Evolutionary conservation across 2,329 filamentous ascomycete genomes (phyloP), one percentile per base, ranked within the genome.

Genomic region (Alternaria rosae): DNA sequence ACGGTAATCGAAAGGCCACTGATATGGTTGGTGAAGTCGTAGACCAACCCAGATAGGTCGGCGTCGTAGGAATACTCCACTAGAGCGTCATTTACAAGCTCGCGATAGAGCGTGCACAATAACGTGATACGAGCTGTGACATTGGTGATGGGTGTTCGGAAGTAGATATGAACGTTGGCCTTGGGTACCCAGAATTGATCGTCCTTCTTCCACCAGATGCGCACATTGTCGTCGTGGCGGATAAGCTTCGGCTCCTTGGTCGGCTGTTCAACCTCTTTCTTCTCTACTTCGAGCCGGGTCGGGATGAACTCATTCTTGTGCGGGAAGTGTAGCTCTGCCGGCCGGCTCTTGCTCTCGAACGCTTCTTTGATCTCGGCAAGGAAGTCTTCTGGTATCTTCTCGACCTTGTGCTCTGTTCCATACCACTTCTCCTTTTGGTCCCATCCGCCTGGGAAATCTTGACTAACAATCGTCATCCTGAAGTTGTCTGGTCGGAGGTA

Each of bases 161-260:
- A 85, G 69, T 90, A 92, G 66, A 97, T 88, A 67, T 93, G 87
- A 17, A 98, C 83, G 61, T 93, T 95, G 4, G 92, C 95, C 79
- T 97, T 97, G 9, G 95, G 95, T 10, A 98, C 95, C 94, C 94
- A 98, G 80, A 98, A 99, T 0, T 90, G 93, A 71, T 99, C 95
- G 73, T 99, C 95, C 81, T 98, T 98, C 84, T 99, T 99, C 84
- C 90, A 97, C 95, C 95, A 99, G 3, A 92, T 91, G 28, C 94
- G 89, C 1, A 92, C 89, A 32, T 89, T 83, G 6, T 89, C 85
- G 69, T 97, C 94, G 71, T 97, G 93, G 68, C 94, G 89, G 65
- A 99, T 90, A 23, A 99, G 84, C 63, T 89, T 91, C 0, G 95
- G 95, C 1, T 88, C 85, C 57, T 91, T 86, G 0, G 89, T 84